Evolutionary conservation across 306 rosid genomes (phyloP).

Genomic region (Cucurbita argyrosperma): DNA sequence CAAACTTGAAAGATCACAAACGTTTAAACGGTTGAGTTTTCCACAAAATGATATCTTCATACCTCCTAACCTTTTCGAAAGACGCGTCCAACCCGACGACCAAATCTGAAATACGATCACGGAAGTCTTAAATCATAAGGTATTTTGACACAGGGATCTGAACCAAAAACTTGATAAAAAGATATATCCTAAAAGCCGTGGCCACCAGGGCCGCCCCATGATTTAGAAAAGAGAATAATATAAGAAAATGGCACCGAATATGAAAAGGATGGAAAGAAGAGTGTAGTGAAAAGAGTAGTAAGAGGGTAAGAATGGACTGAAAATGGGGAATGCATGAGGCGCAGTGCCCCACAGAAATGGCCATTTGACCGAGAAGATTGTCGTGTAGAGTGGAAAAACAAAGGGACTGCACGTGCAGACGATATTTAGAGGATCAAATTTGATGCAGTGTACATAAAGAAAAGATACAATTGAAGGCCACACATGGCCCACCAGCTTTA

Average conservation of each 20-base stretch:
- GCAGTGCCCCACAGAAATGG: conserved; percentile 2
- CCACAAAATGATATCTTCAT: too few relatives aligned
- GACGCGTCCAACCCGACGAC: too few relatives aligned
- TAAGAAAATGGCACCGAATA: neutral
- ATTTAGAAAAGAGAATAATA: neutral
- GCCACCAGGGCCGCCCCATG: neutral
- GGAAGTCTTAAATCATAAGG: too few relatives aligned
- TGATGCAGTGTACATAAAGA: neutral
- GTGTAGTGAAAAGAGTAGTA: neutral
- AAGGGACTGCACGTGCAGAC: conserved; percentile 7
- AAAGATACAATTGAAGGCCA: neutral
- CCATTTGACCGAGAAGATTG: neutral
- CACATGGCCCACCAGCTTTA: neutral
- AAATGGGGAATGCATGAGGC: conserved; percentile 2
- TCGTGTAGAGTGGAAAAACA: neutral
- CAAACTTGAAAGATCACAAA: too few relatives aligned
- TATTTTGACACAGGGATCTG: too few relatives aligned
- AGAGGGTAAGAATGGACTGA: neutral
- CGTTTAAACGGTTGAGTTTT: too few relatives aligned
- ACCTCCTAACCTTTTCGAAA: too few relatives aligned
- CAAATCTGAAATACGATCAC: too few relatives aligned
- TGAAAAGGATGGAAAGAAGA: neutral
- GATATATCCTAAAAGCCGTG: too few relatives aligned
- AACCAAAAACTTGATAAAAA: too few relatives aligned
- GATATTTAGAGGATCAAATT: neutral